Conservation (phyloP, 768 basidiomycete species). For the Ramaria sp. region DNA sequence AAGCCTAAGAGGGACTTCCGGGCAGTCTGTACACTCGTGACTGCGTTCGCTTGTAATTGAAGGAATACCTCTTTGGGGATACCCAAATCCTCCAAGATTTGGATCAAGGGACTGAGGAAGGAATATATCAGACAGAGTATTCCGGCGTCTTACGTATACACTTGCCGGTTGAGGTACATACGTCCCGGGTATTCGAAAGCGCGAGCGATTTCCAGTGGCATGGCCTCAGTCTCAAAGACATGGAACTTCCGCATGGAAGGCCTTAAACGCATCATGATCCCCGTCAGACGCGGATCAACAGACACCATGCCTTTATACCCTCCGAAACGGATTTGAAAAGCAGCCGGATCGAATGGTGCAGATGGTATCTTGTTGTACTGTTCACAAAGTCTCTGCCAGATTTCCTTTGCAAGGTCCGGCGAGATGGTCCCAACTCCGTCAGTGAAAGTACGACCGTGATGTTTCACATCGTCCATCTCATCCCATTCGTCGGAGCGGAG, state of each 20-base stretch:
- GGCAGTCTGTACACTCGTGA: conserved; percentile 48
- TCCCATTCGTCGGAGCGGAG: conserved; percentile 52
- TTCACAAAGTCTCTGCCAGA: conserved; percentile 47
- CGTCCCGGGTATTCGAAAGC: conserved; percentile 48
- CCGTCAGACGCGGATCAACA: conserved; percentile 44
- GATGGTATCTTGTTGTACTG: conserved; percentile 19
- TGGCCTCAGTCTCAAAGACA: conserved; percentile 33
- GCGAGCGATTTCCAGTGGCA: conserved; percentile 65
- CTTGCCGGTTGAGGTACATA: conserved; percentile 65
- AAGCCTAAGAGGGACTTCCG: conserved; percentile 45
- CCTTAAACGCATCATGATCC: conserved; percentile 59
- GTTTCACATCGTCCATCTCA: conserved; percentile 45
- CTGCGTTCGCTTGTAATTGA: conserved; percentile 48
- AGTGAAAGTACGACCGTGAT: conserved; percentile 41
- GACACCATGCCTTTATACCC: conserved; percentile 77
- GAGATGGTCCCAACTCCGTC: conserved; percentile 81
- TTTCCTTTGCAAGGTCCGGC: conserved; percentile 38
- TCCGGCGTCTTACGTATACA: conserved; percentile 4
- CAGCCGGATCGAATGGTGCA: conserved; percentile 9
- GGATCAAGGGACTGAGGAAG: conserved; percentile 50
- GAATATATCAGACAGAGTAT: not conserved
- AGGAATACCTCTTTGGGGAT: conserved; percentile 49
- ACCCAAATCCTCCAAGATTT: conserved; percentile 69
- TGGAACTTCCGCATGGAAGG: conserved; percentile 70
- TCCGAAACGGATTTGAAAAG: conserved; percentile 73